Percentiles rank a stretch among this genome's conserved stretches.
phyloP scores from a whole-genome alignment of 2,329 filamentous ascomycete species.

The Beauveria asiatica region DNA sequence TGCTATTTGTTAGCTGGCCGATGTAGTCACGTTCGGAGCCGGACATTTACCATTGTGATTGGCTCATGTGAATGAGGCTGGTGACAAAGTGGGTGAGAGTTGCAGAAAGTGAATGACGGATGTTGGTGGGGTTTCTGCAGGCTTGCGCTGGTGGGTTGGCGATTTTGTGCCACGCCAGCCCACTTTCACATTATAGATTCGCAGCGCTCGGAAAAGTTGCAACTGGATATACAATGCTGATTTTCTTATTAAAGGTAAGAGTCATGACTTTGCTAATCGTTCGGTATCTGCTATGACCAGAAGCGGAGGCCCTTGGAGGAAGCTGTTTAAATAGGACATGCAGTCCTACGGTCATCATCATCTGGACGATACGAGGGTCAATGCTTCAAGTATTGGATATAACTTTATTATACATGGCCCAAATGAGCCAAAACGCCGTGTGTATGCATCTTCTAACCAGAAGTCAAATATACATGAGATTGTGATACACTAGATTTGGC shows the following conservation, averaged over 20 bases:
- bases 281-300: no score
- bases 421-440: conserved; percentile 25
- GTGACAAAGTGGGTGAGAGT: conserved; percentile 1
- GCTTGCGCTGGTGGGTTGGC: not conserved
- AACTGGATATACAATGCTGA: not conserved
- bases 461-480: conserved; percentile 22
- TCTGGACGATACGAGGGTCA: not conserved
- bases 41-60: conserved; percentile 5
- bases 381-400: not conserved
- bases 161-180: conserved; percentile 1
- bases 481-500: conserved; percentile 18
- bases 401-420: conserved; percentile 22
- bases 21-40: not conserved
- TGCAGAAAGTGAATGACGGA: conserved; percentile 7
- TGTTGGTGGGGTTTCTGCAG: conserved; percentile 4
- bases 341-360: not conserved
- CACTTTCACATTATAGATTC: not conserved
- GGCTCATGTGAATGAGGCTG: not conserved
- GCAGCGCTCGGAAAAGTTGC: not conserved
- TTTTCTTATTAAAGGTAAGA: no score
- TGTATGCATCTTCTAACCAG: conserved; percentile 23
- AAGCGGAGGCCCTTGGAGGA: not conserved
- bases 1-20: conserved; percentile 26
- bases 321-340: not conserved
- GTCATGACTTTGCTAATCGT: no score